A percentile compares a stretch with the other conserved stretches of the same genome.
Evolutionary conservation across 495 filamentous ascomycete species (phyloP).

Genomic region (Penicillium robsamsonii): DNA sequence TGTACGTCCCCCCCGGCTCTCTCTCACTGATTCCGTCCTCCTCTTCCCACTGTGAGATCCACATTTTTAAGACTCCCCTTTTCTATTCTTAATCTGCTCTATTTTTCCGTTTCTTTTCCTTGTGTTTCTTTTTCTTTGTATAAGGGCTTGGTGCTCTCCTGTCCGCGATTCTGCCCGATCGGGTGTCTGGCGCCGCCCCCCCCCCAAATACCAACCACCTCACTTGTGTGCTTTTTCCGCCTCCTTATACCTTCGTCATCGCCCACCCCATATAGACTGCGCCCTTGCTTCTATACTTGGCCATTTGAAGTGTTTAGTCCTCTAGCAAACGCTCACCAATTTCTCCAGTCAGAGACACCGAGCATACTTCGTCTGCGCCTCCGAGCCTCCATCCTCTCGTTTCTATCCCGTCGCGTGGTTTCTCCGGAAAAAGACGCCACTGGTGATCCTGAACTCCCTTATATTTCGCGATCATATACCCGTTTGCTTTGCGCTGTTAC

Average conservation of each 20-base stretch:
- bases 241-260: conserved; percentile 39
- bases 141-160: conserved; percentile 7
- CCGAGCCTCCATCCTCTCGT: conserved; percentile 62
- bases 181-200: conserved; percentile 24
- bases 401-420: conserved; percentile 61
- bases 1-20: conserved; percentile 30
- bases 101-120: conserved; percentile 13
- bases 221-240: conserved; percentile 32
- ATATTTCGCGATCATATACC: conserved; percentile 6
- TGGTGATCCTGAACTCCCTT: conserved; percentile 7
- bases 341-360: conserved; percentile 7
- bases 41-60: conserved; percentile 34
- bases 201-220: conserved; percentile 29
- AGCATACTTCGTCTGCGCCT: conserved; percentile 17
- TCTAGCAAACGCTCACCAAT: conserved; percentile 12
- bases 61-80: conserved; percentile 23
- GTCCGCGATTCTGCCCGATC: conserved; percentile 24
- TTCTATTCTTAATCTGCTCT: conserved; percentile 14
- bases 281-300: conserved; percentile 21
- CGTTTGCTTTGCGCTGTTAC: conserved; percentile 7
- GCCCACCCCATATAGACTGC: conserved; percentile 31
- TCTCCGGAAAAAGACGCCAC: conserved; percentile 13
- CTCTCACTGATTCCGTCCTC: conserved; percentile 23
- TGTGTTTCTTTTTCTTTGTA: conserved; percentile 13
- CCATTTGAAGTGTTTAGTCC: conserved; percentile 7